Evolutionary conservation across 2,329 filamentous ascomycete species (phyloP).

Genomic region (Pyrenophora seminiperda): DNA sequence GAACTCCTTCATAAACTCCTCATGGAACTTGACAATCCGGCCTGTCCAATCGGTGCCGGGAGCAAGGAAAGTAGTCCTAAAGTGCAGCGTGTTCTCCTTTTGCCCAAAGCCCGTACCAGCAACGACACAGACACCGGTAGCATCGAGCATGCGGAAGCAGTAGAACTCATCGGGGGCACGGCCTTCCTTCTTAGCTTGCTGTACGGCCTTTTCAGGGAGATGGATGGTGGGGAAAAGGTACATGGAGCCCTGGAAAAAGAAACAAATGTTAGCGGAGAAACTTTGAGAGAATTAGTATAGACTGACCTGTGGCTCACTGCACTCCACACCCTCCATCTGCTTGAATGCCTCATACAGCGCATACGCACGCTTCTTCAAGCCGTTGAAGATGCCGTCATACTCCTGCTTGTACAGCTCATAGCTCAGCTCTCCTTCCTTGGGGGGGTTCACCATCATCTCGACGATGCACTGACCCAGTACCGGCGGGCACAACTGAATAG

Average conservation of each 20-base stretch:
- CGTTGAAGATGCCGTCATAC: conserved; percentile 80
- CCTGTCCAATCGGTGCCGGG: conserved; percentile 95
- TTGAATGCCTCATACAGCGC: conserved; percentile 90
- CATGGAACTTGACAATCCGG: conserved; percentile 86
- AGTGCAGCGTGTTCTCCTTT: conserved; percentile 87
- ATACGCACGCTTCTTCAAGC: conserved; percentile 76
- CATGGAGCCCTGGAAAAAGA: conserved; percentile 72
- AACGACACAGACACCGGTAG: conserved; percentile 92
- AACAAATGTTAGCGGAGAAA: conserved; percentile 9
- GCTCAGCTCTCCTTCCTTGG: conserved; percentile 79
- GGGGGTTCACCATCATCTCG: conserved; percentile 97
- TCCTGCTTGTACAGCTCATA: conserved; percentile 83
- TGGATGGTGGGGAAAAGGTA: conserved; percentile 97
- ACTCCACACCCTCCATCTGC: conserved; percentile 95
- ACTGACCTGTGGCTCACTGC: conserved; percentile 74
- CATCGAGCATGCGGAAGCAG: conserved; percentile 85
- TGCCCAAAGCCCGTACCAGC: conserved; percentile 93
- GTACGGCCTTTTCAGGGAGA: conserved; percentile 74
- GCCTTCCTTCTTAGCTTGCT: conserved; percentile 74
- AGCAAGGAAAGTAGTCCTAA: conserved; percentile 94
- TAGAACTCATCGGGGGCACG: conserved; percentile 91
- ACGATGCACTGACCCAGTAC: conserved; percentile 96
- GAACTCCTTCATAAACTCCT: conserved; percentile 86
- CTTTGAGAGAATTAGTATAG: background rate
- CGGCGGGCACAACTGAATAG: conserved; percentile 93